These are phyloP conservation scores for Serendipita sp. DNA, from an alignment of 768 basidiomycete species.

Conservation along the genomic window DNA sequence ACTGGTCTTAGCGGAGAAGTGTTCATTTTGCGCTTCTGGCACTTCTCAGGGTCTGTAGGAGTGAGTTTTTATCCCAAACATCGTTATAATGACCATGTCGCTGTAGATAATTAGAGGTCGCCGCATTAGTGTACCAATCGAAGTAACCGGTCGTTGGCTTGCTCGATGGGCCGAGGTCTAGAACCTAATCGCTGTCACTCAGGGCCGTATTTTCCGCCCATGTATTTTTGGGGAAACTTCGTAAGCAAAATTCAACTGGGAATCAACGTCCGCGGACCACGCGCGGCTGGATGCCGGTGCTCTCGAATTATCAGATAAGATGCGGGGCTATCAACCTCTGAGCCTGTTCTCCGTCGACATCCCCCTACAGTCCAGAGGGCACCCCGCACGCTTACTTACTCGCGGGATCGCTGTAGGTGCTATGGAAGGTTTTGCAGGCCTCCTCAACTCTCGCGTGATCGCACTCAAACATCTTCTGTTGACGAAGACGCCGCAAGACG, in stretches of 20 bases:
- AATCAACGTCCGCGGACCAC: too few relatives aligned
- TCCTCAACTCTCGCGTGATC: background rate
- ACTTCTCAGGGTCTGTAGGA: conserved; percentile 61
- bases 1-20: conserved; percentile 55
- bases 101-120: conserved; percentile 98
- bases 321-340: background rate
- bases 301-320: background rate
- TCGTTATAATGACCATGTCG: background rate
- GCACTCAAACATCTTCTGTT: background rate
- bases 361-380: too few relatives aligned
- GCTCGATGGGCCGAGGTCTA: too few relatives aligned
- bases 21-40: conserved; percentile 96
- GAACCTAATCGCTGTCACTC: too few relatives aligned
- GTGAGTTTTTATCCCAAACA: background rate
- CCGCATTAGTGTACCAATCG: conserved; percentile 96
- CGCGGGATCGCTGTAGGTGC: background rate
- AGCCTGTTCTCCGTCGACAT: background rate
- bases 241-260: too few relatives aligned
- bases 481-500: conserved; percentile 7
- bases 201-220: too few relatives aligned
- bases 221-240: too few relatives aligned
- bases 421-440: background rate
- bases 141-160: conserved; percentile 79
- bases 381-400: too few relatives aligned
- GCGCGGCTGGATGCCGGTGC: background rate